These are phyloP conservation scores for Mortierella sp. DNA, from an alignment of 371 early-diverging fungal species.

Conservation along the genomic window DNA sequence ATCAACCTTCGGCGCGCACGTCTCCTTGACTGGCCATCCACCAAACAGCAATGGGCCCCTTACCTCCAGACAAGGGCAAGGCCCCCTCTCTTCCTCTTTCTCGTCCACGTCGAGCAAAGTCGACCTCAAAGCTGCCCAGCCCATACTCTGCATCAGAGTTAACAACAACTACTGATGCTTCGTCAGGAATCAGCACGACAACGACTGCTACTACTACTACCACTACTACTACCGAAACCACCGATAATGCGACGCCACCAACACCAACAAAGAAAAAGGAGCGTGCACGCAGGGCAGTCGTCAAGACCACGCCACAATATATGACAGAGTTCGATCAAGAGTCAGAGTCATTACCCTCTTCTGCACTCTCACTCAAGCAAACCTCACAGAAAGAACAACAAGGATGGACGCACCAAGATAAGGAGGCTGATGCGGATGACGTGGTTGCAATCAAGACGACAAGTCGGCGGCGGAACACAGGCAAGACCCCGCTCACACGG, in stretches of 20 bases:
- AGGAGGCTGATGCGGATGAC: background rate
- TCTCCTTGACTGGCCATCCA: background rate
- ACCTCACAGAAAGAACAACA: background rate
- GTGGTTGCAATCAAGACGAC: background rate
- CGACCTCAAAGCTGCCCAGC: background rate
- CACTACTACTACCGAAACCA: no score
- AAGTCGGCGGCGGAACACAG: background rate
- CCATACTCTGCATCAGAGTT: background rate
- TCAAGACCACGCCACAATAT: background rate
- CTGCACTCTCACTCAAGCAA: background rate
- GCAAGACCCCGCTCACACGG: background rate
- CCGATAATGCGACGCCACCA: background rate
- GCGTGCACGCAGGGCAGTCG: background rate
- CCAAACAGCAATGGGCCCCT: background rate
- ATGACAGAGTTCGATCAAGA: background rate
- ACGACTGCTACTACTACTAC: background rate
- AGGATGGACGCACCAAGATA: background rate
- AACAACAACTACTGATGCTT: background rate
- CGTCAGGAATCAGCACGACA: background rate
- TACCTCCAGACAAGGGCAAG: background rate
- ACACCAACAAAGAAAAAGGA: background rate
- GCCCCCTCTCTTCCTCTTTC: no score
- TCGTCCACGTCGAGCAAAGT: background rate
- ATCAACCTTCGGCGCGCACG: no score
- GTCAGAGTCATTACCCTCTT: background rate